A percentile compares a stretch with the other conserved stretches of the same genome.
Conservation (phyloP, 768 basidiomycete species). For the Epithele typhae region DNA sequence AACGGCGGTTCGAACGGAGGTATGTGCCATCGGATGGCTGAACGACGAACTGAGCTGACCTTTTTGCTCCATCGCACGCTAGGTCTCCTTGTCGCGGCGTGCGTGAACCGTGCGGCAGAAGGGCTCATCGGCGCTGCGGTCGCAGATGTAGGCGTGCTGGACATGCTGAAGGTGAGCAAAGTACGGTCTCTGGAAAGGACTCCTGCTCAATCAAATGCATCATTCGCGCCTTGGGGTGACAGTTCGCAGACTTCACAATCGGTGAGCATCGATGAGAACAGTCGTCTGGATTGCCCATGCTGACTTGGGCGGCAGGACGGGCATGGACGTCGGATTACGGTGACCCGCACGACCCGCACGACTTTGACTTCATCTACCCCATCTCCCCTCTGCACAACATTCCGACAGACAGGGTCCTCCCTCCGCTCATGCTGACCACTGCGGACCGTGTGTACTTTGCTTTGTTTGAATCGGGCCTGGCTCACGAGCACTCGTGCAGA, state of each 20-base stretch:
- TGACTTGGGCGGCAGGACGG: conserved; percentile 40
- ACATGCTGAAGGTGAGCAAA: conserved; percentile 69
- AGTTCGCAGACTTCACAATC: conserved; percentile 77
- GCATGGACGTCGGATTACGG: conserved; percentile 83
- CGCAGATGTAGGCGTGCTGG: conserved; percentile 79
- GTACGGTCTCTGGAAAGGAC: too few relatives aligned
- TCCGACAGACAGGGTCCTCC: conserved; percentile 53
- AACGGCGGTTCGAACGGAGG: conserved; percentile 84
- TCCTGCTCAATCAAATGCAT: too few relatives aligned
- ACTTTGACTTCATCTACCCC: conserved; percentile 82
- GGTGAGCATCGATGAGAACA: conserved; percentile 33
- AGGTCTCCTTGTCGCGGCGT: conserved; percentile 85
- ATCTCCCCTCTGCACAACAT: conserved; percentile 82
- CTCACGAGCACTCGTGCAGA: conserved; percentile 35
- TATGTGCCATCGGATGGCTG: conserved; percentile 21
- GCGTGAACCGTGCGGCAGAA: conserved; percentile 73
- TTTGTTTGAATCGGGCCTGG: neutral
- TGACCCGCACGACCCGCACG: conserved; percentile 64
- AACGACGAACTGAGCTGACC: conserved; percentile 1
- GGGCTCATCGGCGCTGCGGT: conserved; percentile 74
- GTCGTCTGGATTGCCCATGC: neutral
- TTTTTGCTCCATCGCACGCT: neutral
- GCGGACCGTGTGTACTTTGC: conserved; percentile 60
- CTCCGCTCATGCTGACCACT: conserved; percentile 74
- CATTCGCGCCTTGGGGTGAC: too few relatives aligned